A percentile compares a stretch with the other conserved stretches of the same genome.
Evolutionary conservation across 257 asterid species (phyloP).

Genomic region (Hygrophila difformis): DNA sequence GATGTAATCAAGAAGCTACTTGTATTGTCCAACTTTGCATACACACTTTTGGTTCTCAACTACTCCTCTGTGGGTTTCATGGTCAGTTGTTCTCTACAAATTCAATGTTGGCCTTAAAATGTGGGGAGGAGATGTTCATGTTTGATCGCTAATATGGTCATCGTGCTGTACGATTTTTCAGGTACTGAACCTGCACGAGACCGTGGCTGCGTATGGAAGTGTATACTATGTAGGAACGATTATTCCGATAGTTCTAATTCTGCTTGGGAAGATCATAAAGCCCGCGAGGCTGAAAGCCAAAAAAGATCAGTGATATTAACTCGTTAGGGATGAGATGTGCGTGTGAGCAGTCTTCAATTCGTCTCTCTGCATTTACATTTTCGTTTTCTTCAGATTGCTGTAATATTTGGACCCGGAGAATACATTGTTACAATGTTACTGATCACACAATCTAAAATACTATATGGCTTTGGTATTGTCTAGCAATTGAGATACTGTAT

Average conservation of each 20-base stretch:
- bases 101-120: not conserved
- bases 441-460: no score
- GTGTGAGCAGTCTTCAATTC: no score
- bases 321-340: no score
- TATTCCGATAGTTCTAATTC: slow-evolving; percentile 46
- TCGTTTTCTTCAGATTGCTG: no score
- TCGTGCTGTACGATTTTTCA: slow-evolving; percentile 15
- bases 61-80: slow-evolving; percentile 87
- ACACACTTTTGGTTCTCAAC: slow-evolving; percentile 72
- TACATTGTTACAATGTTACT: no score
- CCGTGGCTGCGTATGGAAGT: slow-evolving; percentile 64
- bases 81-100: slow-evolving; percentile 35
- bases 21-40: slow-evolving; percentile 44
- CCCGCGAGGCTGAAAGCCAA: slow-evolving; percentile 53
- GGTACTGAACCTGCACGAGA: slow-evolving; percentile 79
- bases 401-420: no score
- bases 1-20: slow-evolving; percentile 37
- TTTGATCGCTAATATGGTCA: not conserved
- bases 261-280: slow-evolving; percentile 66
- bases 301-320: slow-evolving; percentile 55
- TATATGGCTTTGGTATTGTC: no score
- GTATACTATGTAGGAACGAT: slow-evolving; percentile 79
- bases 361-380: no score
- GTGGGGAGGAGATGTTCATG: no score
- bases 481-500: no score